Evolutionary conservation across 148 eudicot genomes (phyloP).

Genomic region (Rhododendron ovatum): DNA sequence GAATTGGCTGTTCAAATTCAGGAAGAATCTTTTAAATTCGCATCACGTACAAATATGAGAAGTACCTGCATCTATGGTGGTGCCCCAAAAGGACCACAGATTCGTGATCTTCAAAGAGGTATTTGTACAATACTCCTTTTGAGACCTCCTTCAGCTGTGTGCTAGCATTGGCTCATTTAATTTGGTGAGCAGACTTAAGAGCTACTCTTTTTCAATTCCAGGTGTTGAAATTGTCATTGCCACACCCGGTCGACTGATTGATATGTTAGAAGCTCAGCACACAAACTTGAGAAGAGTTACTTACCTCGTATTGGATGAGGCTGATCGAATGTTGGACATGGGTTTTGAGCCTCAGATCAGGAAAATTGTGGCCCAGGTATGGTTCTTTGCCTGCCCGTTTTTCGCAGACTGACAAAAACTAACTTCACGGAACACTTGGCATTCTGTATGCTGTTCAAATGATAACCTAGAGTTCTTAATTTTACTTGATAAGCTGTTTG

Average conservation of each 20-base stretch:
- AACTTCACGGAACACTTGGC: background rate
- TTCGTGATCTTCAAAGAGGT: slow-evolving; percentile 94
- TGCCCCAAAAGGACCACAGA: slow-evolving; percentile 98
- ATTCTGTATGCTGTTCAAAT: background rate
- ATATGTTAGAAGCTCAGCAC: slow-evolving; percentile 86
- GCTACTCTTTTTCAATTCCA: slow-evolving; percentile 17
- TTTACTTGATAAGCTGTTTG: background rate
- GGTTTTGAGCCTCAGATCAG: slow-evolving; percentile 99
- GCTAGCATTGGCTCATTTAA: background rate
- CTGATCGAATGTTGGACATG: slow-evolving; percentile 99
- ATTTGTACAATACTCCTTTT: background rate
- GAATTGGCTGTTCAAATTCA: slow-evolving; percentile 99
- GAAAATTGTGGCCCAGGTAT: slow-evolving; percentile 80
- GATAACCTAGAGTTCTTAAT: background rate
- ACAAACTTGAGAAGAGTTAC: slow-evolving; percentile 93
- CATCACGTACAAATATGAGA: slow-evolving; percentile 54
- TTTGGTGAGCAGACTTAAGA: background rate
- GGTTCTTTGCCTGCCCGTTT: background rate
- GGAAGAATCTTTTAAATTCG: slow-evolving; percentile 80
- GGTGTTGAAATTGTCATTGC: slow-evolving; percentile 98
- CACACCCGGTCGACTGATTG: slow-evolving; percentile 94
- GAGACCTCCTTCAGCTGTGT: background rate
- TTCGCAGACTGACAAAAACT: background rate
- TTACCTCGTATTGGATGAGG: slow-evolving; percentile 93
- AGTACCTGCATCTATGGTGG: slow-evolving; percentile 96